phyloP scores from a whole-genome alignment of 129 eudicot species.

The Erigeron canadensis region DNA sequence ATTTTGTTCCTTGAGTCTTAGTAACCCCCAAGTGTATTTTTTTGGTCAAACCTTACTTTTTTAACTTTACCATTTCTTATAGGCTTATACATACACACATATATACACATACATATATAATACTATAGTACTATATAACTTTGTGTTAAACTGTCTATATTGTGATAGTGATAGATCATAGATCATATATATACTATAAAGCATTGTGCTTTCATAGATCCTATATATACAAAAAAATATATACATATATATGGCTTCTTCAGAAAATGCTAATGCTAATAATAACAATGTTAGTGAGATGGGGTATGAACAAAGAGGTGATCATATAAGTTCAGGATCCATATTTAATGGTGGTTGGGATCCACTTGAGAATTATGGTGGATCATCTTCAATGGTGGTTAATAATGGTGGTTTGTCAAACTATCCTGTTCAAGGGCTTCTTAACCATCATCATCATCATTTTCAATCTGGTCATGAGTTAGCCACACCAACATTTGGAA shows the following conservation, averaged over 20 bases:
- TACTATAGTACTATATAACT: too few species aligned
- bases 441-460: conserved; percentile 26
- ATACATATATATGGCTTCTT: conserved; percentile 47
- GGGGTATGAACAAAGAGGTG: conserved; percentile 52
- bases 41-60: conserved; percentile 67
- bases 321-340: conserved; percentile 48
- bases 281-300: conserved; percentile 47
- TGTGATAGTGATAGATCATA: too few species aligned
- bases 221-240: not conserved
- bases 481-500: conserved; percentile 59
- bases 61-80: conserved; percentile 41
- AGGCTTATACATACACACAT: conserved; percentile 11
- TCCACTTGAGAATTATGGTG: conserved; percentile 54
- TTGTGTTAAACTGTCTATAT: too few species aligned
- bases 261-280: conserved; percentile 37
- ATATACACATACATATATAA: too few species aligned
- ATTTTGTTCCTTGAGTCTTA: conserved; percentile 79
- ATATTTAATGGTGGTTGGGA: conserved; percentile 72
- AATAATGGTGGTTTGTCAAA: too few species aligned
- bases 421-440: conserved; percentile 17
- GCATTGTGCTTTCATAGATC: conserved; percentile 27
- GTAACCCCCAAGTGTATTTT: conserved; percentile 31
- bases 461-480: conserved; percentile 48
- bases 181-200: too few species aligned
- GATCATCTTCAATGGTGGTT: too few species aligned